Evolutionary conservation across 1,139 yeast genomes (phyloP).

Genomic region (Yamadazyma conglobata): DNA sequence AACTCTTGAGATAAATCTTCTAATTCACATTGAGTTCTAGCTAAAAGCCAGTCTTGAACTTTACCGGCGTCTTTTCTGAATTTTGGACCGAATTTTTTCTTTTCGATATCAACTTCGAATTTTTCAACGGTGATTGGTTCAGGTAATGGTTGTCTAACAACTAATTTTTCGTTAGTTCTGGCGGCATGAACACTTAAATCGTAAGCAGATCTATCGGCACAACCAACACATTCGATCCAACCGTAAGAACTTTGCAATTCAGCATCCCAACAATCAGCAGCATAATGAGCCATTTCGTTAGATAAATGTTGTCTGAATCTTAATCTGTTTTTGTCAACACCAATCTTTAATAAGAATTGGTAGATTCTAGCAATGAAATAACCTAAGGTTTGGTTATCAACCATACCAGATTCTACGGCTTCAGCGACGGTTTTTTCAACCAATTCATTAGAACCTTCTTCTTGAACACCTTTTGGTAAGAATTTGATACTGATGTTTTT

Average conservation of each 20-base stretch:
- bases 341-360: conserved; percentile 78
- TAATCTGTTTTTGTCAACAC: conserved; percentile 78
- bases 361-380: conserved; percentile 94
- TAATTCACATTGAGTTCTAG: conserved; percentile 82
- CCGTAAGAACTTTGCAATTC: conserved; percentile 95
- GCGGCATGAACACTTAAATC: conserved; percentile 95
- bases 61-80: conserved; percentile 95
- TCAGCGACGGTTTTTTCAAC: conserved; percentile 73
- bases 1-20: conserved; percentile 74
- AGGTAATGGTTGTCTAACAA: conserved; percentile 85
- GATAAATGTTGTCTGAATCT: conserved; percentile 98
- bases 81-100: conserved; percentile 95
- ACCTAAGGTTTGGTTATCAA: conserved; percentile 96
- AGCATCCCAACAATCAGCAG: conserved; percentile 99
- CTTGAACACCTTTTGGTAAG: conserved; percentile 83
- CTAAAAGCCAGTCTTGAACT: conserved; percentile 75
- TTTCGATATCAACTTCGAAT: conserved; percentile 80
- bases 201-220: conserved; percentile 99
- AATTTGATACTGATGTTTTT: conserved; percentile 70
- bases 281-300: conserved; percentile 99
- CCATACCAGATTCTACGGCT: conserved; percentile 83
- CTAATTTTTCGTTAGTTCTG: conserved; percentile 89
- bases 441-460: conserved; percentile 74
- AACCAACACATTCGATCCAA: conserved; percentile 99
- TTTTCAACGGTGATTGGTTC: conserved; percentile 81